A percentile compares a stretch with the other conserved stretches of the same genome.
These are phyloP conservation scores for Hanseniaspora mollemarum DNA, from an alignment of 805 yeast species.

Conservation along the genomic window DNA sequence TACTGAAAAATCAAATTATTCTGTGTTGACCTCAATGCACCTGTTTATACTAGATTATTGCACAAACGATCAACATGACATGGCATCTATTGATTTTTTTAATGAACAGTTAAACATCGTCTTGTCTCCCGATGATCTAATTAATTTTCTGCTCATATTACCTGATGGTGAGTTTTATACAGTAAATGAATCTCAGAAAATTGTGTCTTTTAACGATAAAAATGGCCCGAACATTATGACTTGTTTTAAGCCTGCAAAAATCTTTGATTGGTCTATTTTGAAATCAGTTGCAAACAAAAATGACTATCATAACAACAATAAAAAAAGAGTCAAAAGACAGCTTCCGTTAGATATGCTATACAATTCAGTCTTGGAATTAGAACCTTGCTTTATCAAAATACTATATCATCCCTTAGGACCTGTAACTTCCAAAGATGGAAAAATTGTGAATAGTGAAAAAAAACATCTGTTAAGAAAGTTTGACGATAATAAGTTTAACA, in stretches of 20 bases:
- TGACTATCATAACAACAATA: not conserved
- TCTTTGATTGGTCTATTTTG: not conserved
- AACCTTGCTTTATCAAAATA: not conserved
- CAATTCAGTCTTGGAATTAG: not conserved
- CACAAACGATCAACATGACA: constrained; percentile 6
- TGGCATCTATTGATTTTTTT: not conserved
- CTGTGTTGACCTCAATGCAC: not conserved
- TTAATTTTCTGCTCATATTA: not conserved
- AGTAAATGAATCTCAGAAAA: not conserved
- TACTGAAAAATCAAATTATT: not conserved
- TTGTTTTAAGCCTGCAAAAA: not conserved
- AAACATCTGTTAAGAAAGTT: constrained; percentile 14
- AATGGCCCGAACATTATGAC: not conserved
- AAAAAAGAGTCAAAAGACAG: constrained; percentile 14
- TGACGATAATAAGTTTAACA: constrained; percentile 9
- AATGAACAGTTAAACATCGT: not conserved
- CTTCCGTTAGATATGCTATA: constrained; percentile 2
- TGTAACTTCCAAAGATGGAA: constrained; percentile 12
- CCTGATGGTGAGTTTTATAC: constrained; percentile 1
- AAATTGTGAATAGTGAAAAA: constrained; percentile 3
- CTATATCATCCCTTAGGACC: constrained; percentile 12
- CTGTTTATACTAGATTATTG: constrained; percentile 8
- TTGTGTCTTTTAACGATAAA: not conserved
- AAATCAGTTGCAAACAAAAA: not conserved
- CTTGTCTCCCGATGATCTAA: not conserved